Percentiles rank a stretch among this genome's conserved stretches.
Evolutionary conservation across 345 rosid genomes (phyloP).

Genomic region (Excoecaria agallocha): DNA sequence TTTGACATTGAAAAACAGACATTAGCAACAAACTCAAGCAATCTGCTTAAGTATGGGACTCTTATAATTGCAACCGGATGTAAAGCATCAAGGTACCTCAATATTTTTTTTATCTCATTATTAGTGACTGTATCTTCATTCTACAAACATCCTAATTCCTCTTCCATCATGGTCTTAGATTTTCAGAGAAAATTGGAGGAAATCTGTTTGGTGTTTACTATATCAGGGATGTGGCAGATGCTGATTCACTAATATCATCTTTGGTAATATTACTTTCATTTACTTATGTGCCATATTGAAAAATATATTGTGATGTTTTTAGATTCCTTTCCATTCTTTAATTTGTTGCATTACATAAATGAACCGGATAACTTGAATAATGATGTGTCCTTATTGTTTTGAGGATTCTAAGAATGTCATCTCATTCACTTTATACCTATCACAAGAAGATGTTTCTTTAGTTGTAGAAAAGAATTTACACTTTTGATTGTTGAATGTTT

Average conservation of each 20-base stretch:
- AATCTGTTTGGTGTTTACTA: constrained; percentile 87
- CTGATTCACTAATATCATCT: constrained; percentile 73
- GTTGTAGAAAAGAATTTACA: neutral
- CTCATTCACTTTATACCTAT: too few relatives aligned
- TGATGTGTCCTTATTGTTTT: neutral
- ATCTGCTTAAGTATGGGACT: constrained; percentile 81
- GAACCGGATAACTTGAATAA: neutral
- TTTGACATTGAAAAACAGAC: constrained; percentile 85
- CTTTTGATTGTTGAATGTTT: too few relatives aligned
- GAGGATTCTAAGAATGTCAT: neutral
- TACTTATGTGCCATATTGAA: neutral
- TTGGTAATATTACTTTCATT: constrained; percentile 49
- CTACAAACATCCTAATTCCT: constrained; percentile 15
- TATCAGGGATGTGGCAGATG: constrained; percentile 90
- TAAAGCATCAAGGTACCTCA: constrained; percentile 73
- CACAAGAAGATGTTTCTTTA: neutral
- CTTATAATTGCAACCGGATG: constrained; percentile 90
- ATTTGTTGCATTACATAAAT: neutral
- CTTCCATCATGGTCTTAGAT: constrained; percentile 39
- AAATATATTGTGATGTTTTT: neutral
- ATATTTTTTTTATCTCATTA: constrained; percentile 2
- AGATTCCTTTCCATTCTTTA: neutral
- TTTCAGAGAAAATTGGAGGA: constrained; percentile 93
- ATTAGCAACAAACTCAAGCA: constrained; percentile 70
- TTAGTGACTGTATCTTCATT: neutral